Base-by-base conservation (phyloP, 2,329 filamentous ascomycete species). In the Mollisia scopiformis region DNA sequence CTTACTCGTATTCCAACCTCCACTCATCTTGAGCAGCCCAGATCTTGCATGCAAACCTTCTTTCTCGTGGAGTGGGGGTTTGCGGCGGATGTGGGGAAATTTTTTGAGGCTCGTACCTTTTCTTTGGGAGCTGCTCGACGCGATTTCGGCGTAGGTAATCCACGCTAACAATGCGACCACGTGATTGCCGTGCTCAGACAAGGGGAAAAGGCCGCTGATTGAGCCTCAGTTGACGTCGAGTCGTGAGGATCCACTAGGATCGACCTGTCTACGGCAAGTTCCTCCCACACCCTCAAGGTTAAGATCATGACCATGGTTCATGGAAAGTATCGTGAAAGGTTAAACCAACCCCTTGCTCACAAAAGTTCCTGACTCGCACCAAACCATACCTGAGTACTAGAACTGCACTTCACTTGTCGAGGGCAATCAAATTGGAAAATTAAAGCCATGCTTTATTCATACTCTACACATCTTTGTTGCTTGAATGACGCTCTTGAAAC, bases 1-100 rank as follows among this genome's bases (percentile, higher is more conserved):
- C 83, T 74, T 75, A 88, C 86, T 97, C 39, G 94, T 98, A 77
- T 96, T 97, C 94, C 94, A 98, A 66, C 94, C 93, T 70, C 88
- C 90, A 78, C 89, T 91, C 86, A 88, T 89, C 43, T 71, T 78
- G 50, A n/a, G n/a, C n/a, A n/a, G n/a, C n/a, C 16, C 28, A 6
- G 43, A n/a, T n/a, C n/a, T n/a, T n/a, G n/a, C n/a, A n/a, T n/a
- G n/a, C n/a, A n/a, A n/a, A n/a, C n/a, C n/a, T n/a, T n/a, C n/a
- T n/a, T n/a, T n/a, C n/a, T n/a, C n/a, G n/a, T n/a, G n/a, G n/a
- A n/a, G 30, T 55, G 30, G 50, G 28, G 31, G 27, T 55, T 30
- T 43, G n/a, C 21, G 47, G 37, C 5, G 16, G 21, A 59, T 37
- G 30, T 57, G 21, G 43, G n/a, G n/a, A n/a, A 19, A 46, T 16